Evolutionary conservation across 768 basidiomycete species (phyloP).

Genomic region (Termitomyces sp.): DNA sequence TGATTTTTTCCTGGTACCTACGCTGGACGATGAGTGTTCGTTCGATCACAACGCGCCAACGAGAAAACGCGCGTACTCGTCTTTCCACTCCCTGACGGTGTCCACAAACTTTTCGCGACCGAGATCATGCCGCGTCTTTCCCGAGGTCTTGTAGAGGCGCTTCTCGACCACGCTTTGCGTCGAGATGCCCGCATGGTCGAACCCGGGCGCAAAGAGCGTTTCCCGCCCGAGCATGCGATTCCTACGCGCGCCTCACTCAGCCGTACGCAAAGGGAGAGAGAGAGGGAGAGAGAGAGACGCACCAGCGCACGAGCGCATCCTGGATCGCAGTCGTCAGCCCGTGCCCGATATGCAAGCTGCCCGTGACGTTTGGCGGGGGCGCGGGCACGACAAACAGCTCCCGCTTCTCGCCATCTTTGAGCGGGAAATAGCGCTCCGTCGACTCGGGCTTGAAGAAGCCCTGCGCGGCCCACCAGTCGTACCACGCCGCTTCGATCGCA

Average conservation of each 20-base stretch:
- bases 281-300: too few relatives aligned
- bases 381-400: constrained; percentile 80
- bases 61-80: constrained; percentile 59
- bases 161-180: constrained; percentile 98
- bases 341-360: constrained; percentile 92
- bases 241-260: constrained; percentile 36
- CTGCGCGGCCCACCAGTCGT: constrained; percentile 93
- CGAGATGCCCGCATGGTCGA: constrained; percentile 97
- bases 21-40: not conserved
- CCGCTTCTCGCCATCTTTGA: constrained; percentile 55
- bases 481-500: constrained; percentile 93
- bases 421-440: constrained; percentile 34
- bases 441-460: constrained; percentile 79
- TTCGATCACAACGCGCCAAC: not conserved
- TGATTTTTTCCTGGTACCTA: constrained; percentile 92
- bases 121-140: constrained; percentile 87
- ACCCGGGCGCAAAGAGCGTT: constrained; percentile 87
- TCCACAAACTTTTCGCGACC: constrained; percentile 89
- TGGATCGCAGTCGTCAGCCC: constrained; percentile 90
- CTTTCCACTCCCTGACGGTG: constrained; percentile 95
- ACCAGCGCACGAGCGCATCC: constrained; percentile 88
- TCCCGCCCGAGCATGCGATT: constrained; percentile 95
- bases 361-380: constrained; percentile 97
- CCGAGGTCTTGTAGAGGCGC: constrained; percentile 75
- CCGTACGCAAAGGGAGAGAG: not conserved